Conservation (phyloP, 1,139 yeast species). For the Diutina siamensis region DNA sequence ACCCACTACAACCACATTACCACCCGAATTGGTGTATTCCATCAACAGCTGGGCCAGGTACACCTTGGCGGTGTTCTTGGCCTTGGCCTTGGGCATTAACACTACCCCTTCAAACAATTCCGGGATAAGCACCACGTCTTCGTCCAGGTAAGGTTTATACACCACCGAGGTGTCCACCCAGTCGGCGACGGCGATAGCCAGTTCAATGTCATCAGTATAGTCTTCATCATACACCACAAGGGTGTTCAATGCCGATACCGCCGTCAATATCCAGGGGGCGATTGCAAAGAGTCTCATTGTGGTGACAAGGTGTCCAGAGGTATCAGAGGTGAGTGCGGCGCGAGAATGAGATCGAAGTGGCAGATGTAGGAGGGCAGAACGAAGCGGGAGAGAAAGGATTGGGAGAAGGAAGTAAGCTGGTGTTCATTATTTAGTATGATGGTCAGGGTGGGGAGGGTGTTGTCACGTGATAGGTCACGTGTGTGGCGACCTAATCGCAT, state of each 20-base stretch:
- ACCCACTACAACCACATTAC: slow-evolving; percentile 65
- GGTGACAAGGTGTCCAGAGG: not conserved
- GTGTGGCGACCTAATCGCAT: not conserved
- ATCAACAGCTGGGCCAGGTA: not conserved
- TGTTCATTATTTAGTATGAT: too few relatives aligned
- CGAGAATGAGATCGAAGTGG: too few relatives aligned
- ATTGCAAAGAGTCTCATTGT: not conserved
- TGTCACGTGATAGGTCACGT: not conserved
- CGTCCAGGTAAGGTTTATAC: not conserved
- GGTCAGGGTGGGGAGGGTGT: not conserved
- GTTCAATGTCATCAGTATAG: not conserved
- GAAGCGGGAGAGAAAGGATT: too few relatives aligned
- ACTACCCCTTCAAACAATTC: slow-evolving; percentile 1
- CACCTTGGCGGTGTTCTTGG: slow-evolving; percentile 1
- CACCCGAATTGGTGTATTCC: slow-evolving; percentile 27
- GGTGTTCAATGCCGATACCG: not conserved
- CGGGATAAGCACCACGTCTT: not conserved
- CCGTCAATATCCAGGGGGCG: not conserved
- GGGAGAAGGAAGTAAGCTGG: too few relatives aligned
- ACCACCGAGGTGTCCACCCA: not conserved
- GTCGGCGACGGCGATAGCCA: not conserved
- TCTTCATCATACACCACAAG: slow-evolving; percentile 2
- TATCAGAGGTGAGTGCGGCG: too few relatives aligned
- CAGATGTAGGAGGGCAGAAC: too few relatives aligned
- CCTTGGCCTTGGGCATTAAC: slow-evolving; percentile 5